Evolutionary conservation across 1,284 basidiomycete species (phyloP).

Genomic region (Cryptococcus sp.): DNA sequence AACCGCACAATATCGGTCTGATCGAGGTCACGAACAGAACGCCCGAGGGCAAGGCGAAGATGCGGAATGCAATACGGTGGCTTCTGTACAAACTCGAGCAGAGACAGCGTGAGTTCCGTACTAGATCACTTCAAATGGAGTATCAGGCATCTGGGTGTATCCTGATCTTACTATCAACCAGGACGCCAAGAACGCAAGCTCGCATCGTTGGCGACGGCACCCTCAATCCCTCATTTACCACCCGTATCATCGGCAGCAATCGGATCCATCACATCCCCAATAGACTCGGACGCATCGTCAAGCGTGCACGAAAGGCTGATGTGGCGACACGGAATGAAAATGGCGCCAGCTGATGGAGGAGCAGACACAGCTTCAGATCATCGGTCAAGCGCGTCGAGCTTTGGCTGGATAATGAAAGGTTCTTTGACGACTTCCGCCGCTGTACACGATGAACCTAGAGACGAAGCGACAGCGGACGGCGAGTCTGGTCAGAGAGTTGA

Average conservation of each 20-base stretch:
- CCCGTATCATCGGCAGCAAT: conserved; percentile 5
- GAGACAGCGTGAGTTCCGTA: conserved; percentile 36
- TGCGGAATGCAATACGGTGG: conserved; percentile 51
- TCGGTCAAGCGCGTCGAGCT: conserved; percentile 34
- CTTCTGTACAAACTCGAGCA: conserved; percentile 48
- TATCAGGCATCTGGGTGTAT: not conserved
- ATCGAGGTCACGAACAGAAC: conserved; percentile 48
- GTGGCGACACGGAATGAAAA: conserved; percentile 18
- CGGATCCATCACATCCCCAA: conserved; percentile 13
- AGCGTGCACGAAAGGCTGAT: conserved; percentile 23
- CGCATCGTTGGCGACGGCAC: not conserved
- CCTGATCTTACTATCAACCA: not conserved
- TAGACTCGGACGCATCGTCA: conserved; percentile 26
- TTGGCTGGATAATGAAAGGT: conserved; percentile 39
- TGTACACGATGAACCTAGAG: not conserved
- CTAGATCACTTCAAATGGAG: not conserved
- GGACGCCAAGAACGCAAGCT: conserved; percentile 20
- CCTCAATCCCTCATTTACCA: conserved; percentile 6
- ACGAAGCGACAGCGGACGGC: not conserved
- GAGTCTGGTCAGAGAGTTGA: not conserved
- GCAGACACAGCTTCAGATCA: conserved; percentile 26
- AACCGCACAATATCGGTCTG: conserved; percentile 51
- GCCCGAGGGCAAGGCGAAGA: conserved; percentile 50
- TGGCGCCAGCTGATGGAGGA: conserved; percentile 12
- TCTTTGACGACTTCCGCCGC: conserved; percentile 5